Evolutionary conservation across 192 early-diverging fungal genomes (phyloP), one percentile per base, ranked within the genome.

Genomic region (Linnemannia schmuckeri): DNA sequence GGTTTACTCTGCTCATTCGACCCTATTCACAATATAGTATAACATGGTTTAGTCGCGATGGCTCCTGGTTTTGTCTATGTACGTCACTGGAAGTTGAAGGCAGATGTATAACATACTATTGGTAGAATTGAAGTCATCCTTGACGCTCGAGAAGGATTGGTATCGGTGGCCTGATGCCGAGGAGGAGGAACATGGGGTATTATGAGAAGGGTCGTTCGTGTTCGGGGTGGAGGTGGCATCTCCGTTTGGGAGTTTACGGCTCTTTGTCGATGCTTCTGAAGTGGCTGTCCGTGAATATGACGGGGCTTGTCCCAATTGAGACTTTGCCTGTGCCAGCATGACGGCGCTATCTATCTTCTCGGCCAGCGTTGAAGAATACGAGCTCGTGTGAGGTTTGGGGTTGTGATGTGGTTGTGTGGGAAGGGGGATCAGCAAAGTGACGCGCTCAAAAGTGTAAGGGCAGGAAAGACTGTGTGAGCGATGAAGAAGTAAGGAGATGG

Each of bases 61-160:
- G 54, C 18, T 30, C n/a, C n/a, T 66, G 10, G 3, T 4, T 1
- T 30, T 66, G 27, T 33, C 12, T 15, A 66, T 66, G 2, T 66
- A 15, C 4, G 30, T 33, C 1, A 66, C 33, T 4, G 13, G 2
- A 66, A 3, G 8, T 4, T 33, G 12, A 66, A 66, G 27, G 61
- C 2, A 30, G 13, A 12, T 33, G 12, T 30, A 66, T 33, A 33
- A 35, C 30, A 66, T 66, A 66, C 61, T 30, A 15, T 33, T 66
- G 27, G 30, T 35, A 66, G 61, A 35, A 66, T 35, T 74, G 72
- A 69, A 35, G 35, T 74, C 79, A 72, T 33, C 35, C n/a, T 52
- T 38, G 37, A 78, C 27, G 17, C 47, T 78, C 4, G 77, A 52
- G 27, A 80, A 63, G 9, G 79, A 80, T 24, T 74, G 72, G 42